Evolutionary conservation across 345 rosid genomes (phyloP).

Genomic region (Moringa oleifera): DNA sequence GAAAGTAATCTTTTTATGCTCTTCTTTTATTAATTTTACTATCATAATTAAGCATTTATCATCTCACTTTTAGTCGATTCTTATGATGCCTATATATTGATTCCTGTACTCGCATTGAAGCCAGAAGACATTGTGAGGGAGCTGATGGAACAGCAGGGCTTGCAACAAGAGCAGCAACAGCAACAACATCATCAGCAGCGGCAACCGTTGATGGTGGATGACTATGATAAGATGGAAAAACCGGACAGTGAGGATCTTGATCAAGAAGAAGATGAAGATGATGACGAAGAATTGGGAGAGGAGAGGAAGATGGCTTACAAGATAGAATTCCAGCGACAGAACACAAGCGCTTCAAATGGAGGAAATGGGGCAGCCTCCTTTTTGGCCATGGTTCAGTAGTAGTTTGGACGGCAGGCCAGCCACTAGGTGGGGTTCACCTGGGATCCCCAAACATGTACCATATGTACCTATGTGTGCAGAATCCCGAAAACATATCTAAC

Average conservation of each 20-base stretch:
- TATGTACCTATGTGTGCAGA: slow-evolving; percentile 40
- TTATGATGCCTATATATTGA: slow-evolving; percentile 24
- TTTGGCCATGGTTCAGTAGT: slow-evolving; percentile 55
- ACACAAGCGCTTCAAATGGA: slow-evolving; percentile 37
- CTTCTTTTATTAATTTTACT: not conserved
- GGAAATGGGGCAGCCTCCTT: slow-evolving; percentile 53
- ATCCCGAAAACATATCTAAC: slow-evolving; percentile 25
- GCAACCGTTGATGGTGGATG: slow-evolving; percentile 35
- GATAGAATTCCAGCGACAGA: slow-evolving; percentile 48
- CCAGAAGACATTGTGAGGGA: slow-evolving; percentile 79
- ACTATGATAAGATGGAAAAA: slow-evolving; percentile 40
- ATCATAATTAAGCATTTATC: no score
- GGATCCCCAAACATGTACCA: slow-evolving; percentile 20
- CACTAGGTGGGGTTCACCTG: not conserved
- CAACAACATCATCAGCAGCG: slow-evolving; percentile 12
- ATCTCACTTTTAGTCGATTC: no score
- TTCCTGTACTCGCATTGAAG: slow-evolving; percentile 53
- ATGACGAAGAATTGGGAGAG: slow-evolving; percentile 40
- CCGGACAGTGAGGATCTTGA: slow-evolving; percentile 32
- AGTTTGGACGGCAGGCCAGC: no score
- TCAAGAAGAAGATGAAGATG: slow-evolving; percentile 32
- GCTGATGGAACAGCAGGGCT: slow-evolving; percentile 37
- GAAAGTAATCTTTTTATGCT: slow-evolving; percentile 34
- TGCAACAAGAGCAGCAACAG: slow-evolving; percentile 27
- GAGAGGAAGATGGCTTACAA: slow-evolving; percentile 48